A percentile compares a stretch with the other conserved stretches of the same genome.
Evolutionary conservation across 2,329 filamentous ascomycete genomes (phyloP).

Genomic region (Aureobasidium leucospermi): DNA sequence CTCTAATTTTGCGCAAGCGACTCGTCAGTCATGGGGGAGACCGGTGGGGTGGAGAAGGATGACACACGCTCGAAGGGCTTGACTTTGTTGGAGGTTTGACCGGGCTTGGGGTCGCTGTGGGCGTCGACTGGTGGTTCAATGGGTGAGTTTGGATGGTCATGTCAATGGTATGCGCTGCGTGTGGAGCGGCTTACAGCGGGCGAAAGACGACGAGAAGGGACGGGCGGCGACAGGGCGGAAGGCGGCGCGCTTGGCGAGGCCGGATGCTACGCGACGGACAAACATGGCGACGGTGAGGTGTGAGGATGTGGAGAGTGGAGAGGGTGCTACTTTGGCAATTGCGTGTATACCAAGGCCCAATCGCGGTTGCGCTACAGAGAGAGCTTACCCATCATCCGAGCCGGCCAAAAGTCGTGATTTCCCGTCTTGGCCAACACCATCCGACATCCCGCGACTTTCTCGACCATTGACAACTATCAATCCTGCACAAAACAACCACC

Average conservation of each 20-base stretch:
- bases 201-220: constrained; percentile 40
- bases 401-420: not conserved
- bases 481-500: no score
- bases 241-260: constrained; percentile 39
- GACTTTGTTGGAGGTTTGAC: constrained; percentile 31
- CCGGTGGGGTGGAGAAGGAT: no score
- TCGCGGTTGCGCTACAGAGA: not conserved
- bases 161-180: constrained; percentile 11
- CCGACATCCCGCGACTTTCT: no score
- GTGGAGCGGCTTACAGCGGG: constrained; percentile 35
- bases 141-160: constrained; percentile 17
- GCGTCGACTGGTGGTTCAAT: constrained; percentile 22
- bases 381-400: not conserved
- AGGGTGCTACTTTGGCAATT: not conserved
- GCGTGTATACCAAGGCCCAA: not conserved
- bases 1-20: constrained; percentile 48
- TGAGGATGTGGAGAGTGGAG: not conserved
- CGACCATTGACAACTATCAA: not conserved
- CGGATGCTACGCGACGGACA: constrained; percentile 44
- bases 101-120: constrained; percentile 28
- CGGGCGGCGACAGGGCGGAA: constrained; percentile 37
- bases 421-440: not conserved
- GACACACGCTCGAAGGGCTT: constrained; percentile 40
- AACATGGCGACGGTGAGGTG: constrained; percentile 32
- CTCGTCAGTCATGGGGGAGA: not conserved